Base-by-base conservation (phyloP, 345 rosid species). In the Eutrema yunnanense region DNA sequence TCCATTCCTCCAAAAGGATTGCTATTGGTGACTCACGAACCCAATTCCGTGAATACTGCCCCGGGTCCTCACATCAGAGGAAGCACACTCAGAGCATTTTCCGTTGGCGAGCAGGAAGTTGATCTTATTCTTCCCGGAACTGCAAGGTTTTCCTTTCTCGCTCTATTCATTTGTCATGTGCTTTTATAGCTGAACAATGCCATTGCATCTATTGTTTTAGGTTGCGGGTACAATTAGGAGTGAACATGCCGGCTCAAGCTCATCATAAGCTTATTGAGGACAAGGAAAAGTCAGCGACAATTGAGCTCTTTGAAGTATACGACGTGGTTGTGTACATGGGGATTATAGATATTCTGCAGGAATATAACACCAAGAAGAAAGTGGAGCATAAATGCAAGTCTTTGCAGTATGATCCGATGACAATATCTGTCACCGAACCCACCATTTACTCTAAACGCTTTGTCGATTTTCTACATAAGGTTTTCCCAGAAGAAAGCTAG, bases 251-350 rank as follows among this genome's bases (percentile, higher is more conserved):
- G 1, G 95, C 98, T 5, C 91, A 89, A 75, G 98, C 96, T 36
- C 87, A 76, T 50, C 90, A 60, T 59, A 88, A 84, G 81, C 80
- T 91, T 72, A 65, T 6, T 30, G 81, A 80, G 55, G 84, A 81
- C 32, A 81, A 80, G 69, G 78, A 75, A 2, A 88, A 84, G 57
- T 78, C 92, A 0, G 46, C 81, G 0, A 92, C 88, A 60, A 84
- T 86, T 5, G 97, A 91, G 78, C 91, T 86, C 36, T 88, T 89
- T 50, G 92, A 89, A 87, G 86, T 94, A 26, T 89, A 86, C 37
- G 96, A 94, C 53, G 97, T 94, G 27, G 96, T 94, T 63, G 87
- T 94, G 30, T 94, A 86, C 82, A 88, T 91, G 96, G 98, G 98
- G 42, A 78, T 91, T 57, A 91, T 91, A 29, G 97, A 94, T 78